These are phyloP conservation scores for Abortiporus biennis DNA, from an alignment of 1,284 basidiomycete genomes.

Conservation along the genomic window DNA sequence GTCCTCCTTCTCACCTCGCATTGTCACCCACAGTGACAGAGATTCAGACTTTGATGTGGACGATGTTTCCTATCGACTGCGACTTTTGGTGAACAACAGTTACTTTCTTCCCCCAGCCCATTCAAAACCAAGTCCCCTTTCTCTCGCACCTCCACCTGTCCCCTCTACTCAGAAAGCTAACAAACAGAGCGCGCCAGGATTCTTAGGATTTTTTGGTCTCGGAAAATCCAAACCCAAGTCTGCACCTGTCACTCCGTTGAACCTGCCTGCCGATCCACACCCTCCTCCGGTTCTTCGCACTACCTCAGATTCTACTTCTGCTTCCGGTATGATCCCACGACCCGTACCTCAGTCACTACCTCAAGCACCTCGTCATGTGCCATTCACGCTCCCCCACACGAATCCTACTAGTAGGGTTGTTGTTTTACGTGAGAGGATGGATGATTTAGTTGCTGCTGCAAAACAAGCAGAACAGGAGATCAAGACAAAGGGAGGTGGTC, in stretches of 20 bases:
- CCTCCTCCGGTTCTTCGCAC: slow-evolving; percentile 48
- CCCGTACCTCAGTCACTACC: slow-evolving; percentile 35
- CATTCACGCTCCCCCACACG: slow-evolving; percentile 22
- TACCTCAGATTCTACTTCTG: slow-evolving; percentile 53
- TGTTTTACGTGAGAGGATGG: slow-evolving; percentile 74
- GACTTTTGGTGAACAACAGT: slow-evolving; percentile 74
- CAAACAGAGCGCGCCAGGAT: slow-evolving; percentile 45
- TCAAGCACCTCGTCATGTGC: slow-evolving; percentile 25
- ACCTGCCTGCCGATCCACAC: slow-evolving; percentile 34
- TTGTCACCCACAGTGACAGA: slow-evolving; percentile 20
- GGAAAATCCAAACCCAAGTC: slow-evolving; percentile 63
- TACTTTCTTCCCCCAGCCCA: slow-evolving; percentile 83
- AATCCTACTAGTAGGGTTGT: slow-evolving; percentile 52
- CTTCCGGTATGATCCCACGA: slow-evolving; percentile 30
- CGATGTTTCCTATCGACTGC: slow-evolving; percentile 76
- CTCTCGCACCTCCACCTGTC: slow-evolving; percentile 39
- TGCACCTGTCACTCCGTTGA: slow-evolving; percentile 13
- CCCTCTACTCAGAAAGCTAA: slow-evolving; percentile 31
- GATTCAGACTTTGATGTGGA: slow-evolving; percentile 62
- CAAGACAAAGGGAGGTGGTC: slow-evolving; percentile 36
- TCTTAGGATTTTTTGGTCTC: slow-evolving; percentile 64
- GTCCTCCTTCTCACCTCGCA: slow-evolving; percentile 42
- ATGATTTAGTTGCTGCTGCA: slow-evolving; percentile 58
- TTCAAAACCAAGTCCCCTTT: slow-evolving; percentile 63
- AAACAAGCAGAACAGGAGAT: slow-evolving; percentile 69